Evolutionary conservation across 805 yeast species (phyloP).

Genomic region (Ogataea salicorniae): DNA sequence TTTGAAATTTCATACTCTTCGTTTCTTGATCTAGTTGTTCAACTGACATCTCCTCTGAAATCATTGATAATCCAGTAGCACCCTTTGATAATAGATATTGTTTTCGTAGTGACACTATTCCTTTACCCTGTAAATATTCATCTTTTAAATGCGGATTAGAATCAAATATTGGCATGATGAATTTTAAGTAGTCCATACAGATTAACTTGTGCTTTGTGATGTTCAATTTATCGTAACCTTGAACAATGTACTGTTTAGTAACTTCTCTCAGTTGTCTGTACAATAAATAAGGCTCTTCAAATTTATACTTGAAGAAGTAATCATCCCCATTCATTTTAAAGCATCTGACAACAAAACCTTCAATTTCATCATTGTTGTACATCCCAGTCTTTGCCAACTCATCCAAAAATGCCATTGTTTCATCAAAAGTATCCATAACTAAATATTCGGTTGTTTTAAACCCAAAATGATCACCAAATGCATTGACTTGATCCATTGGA

Average conservation of each 20-base stretch:
- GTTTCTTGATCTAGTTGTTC: conserved; percentile 26
- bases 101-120: conserved; percentile 71
- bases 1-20: conserved; percentile 22
- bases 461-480: conserved; percentile 64
- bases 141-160: conserved; percentile 41
- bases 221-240: conserved; percentile 33
- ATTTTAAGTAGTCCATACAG: conserved; percentile 64
- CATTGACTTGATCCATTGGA: conserved; percentile 52
- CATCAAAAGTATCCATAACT: conserved; percentile 32
- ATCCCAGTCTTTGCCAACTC: conserved; percentile 61
- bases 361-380: conserved; percentile 68
- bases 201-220: conserved; percentile 49
- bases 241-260: conserved; percentile 52
- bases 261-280: conserved; percentile 89
- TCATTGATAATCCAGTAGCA: conserved; percentile 52
- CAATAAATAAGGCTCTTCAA: conserved; percentile 90
- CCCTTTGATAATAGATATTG: conserved; percentile 51
- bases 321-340: conserved; percentile 33
- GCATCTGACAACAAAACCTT: conserved; percentile 90
- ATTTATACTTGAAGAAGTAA: conserved; percentile 87
- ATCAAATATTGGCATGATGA: conserved; percentile 52
- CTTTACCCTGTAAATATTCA: conserved; percentile 51
- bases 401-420: conserved; percentile 48
- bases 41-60: conserved; percentile 39
- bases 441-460: conserved; percentile 56